Evolutionary conservation across 495 filamentous ascomycete species (phyloP), one percentile per base, ranked within the genome.

Genomic region (Penicillium nucicola): DNA sequence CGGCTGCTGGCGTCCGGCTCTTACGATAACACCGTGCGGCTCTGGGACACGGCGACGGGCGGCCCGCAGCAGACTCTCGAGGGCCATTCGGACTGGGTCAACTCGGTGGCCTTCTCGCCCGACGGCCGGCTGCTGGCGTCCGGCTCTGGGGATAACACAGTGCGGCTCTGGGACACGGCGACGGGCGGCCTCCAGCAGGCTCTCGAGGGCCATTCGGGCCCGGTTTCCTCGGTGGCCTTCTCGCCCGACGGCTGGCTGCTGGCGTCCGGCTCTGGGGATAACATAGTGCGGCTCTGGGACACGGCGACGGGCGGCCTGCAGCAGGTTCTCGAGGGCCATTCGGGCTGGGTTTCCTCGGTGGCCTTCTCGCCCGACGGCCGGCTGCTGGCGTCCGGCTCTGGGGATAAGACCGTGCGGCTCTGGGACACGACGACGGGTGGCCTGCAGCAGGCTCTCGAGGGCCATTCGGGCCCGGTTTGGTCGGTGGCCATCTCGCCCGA

Each of bases 311-410:
- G 35, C 10, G n/a, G n/a, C n/a, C n/a, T n/a, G n/a, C 13, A 18
- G 6, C 2, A 22, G 19, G 14, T 15, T 4, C 45, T 63, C 13
- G 40, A 63, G 41, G 53, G 65, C 20, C 63, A 66, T 58, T 25
- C 20, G 5, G 44, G 25, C 33, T 22, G 0, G n/a, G 52, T 68
- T 13, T 13, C 3, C 0, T 55, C 58, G 0, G 53, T 63, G 35
- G 51, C 48, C 1, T 66, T 67, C 50, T 71, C 66, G 4, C 59
- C 59, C 1, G 50, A 63, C 18, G 47, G 61, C 31, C 49, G 14
- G 12, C n/a, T 52, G 30, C 39, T 74, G 5, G 70, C 67, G 9
- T 71, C 66, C 8, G 63, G 52, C 36, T 68, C 63, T 18, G 9
- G 8, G 10, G 67, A 75, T 44, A 33, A 50, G 1, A 68, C 56